phyloP scores from a whole-genome alignment of 2,329 filamentous ascomycete genomes.

The Fusarium graminum region DNA sequence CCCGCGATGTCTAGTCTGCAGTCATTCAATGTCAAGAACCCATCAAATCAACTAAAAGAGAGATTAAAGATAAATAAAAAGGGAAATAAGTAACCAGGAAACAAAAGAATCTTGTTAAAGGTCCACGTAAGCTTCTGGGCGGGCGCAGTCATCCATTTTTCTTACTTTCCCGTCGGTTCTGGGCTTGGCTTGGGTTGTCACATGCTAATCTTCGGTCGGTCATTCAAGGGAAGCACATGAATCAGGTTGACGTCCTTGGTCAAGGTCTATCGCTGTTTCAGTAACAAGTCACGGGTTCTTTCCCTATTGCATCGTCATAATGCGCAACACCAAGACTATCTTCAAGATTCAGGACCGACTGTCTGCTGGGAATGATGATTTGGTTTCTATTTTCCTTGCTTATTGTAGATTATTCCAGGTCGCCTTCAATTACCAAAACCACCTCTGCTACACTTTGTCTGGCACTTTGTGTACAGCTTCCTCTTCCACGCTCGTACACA shows the following conservation, averaged over 20 bases:
- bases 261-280: conserved; percentile 17
- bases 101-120: conserved; percentile 5
- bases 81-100: neutral
- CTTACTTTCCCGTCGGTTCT: conserved; percentile 27
- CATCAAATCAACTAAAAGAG: conserved; percentile 7
- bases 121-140: conserved; percentile 44
- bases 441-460: neutral
- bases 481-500: no score
- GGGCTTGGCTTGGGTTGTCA: conserved; percentile 36
- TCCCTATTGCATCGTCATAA: neutral
- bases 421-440: neutral
- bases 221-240: conserved; percentile 15
- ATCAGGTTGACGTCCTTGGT: conserved; percentile 20
- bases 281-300: conserved; percentile 1
- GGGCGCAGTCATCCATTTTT: conserved; percentile 42
- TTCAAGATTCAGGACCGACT: neutral
- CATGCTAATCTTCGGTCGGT: conserved; percentile 44
- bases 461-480: no score
- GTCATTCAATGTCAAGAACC: conserved; percentile 18
- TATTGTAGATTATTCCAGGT: neutral
- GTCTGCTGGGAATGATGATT: no score
- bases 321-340: no score
- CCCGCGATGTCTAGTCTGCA: conserved; percentile 41
- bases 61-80: neutral
- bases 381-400: neutral